A percentile compares a stretch with the other conserved stretches of the same genome.
Conservation (phyloP, 805 yeast species). For the Ogataea nonfermentans region DNA sequence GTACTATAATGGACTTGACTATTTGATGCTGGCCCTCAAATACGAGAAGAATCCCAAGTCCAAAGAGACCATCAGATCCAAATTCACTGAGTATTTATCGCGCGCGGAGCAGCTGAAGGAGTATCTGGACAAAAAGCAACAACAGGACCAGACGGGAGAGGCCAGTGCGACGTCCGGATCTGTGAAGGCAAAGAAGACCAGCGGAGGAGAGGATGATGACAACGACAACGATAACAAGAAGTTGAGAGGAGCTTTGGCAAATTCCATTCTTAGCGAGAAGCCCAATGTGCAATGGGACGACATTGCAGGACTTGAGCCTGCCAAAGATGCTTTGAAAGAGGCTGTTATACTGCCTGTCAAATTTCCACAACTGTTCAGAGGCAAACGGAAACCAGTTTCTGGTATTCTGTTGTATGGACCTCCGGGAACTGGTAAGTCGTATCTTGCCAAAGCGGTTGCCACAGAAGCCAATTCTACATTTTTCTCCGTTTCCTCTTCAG, state of each 20-base stretch:
- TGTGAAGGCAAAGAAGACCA: constrained; percentile 50
- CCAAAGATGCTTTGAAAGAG: constrained; percentile 95
- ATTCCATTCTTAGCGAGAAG: constrained; percentile 86
- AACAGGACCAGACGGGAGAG: constrained; percentile 46
- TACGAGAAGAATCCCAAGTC: constrained; percentile 89
- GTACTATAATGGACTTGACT: constrained; percentile 90
- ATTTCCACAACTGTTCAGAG: constrained; percentile 93
- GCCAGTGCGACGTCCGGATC: constrained; percentile 55
- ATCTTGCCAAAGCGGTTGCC: constrained; percentile 96
- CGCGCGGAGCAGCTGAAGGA: constrained; percentile 94
- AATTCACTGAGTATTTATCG: constrained; percentile 85
- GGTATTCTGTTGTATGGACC: constrained; percentile 90
- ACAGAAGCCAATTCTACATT: constrained; percentile 98
- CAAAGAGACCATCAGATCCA: constrained; percentile 82
- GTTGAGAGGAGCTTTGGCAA: constrained; percentile 84
- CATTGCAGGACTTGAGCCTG: constrained; percentile 92
- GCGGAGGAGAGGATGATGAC: constrained; percentile 51
- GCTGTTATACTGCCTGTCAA: constrained; percentile 95
- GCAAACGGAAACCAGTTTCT: constrained; percentile 87
- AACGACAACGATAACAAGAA: constrained; percentile 84
- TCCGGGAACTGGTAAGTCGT: constrained; percentile 98
- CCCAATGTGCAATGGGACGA: constrained; percentile 95
- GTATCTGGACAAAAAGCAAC: constrained; percentile 67
- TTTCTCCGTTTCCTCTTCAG: constrained; percentile 94
- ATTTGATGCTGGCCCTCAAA: constrained; percentile 91